Evolutionary conservation across 2,329 filamentous ascomycete genomes (phyloP).

Genomic region (Aspergillus neoniger): DNA sequence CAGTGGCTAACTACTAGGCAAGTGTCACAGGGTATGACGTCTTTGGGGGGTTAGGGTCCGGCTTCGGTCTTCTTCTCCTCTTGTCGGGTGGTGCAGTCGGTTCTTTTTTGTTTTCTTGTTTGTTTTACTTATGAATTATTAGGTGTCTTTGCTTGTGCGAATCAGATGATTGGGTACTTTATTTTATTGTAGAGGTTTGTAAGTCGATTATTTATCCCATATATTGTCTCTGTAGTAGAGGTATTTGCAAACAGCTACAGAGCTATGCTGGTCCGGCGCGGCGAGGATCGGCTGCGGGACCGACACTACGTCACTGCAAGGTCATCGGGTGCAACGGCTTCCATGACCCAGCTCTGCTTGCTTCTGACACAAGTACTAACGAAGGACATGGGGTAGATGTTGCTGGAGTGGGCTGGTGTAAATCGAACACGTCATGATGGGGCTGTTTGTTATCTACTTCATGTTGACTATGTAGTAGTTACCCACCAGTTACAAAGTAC

Average conservation of each 20-base stretch:
- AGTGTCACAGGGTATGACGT: slow-evolving; percentile 18
- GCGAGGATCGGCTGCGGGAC: slow-evolving; percentile 1
- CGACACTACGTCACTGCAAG: slow-evolving; percentile 3
- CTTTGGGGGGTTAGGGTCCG: background rate
- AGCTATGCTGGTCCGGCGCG: background rate
- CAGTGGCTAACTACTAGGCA: background rate
- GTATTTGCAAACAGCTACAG: background rate
- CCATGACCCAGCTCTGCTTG: background rate
- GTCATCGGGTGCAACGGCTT: slow-evolving; percentile 1
- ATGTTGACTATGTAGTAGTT: too few species aligned
- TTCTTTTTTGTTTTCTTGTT: background rate
- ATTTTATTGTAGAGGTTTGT: too few species aligned
- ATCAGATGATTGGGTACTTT: too few species aligned
- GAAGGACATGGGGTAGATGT: background rate
- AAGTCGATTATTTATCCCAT: too few species aligned
- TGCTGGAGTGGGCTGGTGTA: background rate
- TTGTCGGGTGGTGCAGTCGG: background rate
- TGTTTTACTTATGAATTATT: too few species aligned
- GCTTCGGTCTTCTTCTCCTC: too few species aligned
- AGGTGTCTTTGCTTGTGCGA: too few species aligned
- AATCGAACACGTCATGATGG: slow-evolving; percentile 7
- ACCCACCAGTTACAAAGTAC: too few species aligned
- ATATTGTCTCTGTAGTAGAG: too few species aligned
- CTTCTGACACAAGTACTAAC: background rate
- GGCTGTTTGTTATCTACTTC: too few species aligned